Evolutionary conservation across 129 eudicot genomes (phyloP).

Genomic region (Artemisia argyi): DNA sequence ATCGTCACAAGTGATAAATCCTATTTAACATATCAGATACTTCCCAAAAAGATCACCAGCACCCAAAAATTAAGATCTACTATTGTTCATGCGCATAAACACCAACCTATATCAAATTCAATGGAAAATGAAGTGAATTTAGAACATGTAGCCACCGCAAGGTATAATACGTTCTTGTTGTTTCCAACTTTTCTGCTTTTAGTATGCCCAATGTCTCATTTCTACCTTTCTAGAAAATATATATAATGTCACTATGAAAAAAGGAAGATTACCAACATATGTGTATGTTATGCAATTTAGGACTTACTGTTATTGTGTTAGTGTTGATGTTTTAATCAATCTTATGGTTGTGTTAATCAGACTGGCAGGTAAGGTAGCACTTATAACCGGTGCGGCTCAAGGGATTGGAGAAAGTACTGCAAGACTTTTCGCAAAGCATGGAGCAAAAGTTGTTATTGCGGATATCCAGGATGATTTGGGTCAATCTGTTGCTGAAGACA

Average conservation of each 20-base stretch:
- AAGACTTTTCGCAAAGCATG: constrained; percentile 28
- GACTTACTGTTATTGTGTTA: not conserved
- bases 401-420: constrained; percentile 35
- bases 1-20: not conserved
- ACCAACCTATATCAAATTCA: constrained; percentile 9
- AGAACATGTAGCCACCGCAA: constrained; percentile 20
- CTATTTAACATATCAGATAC: not conserved
- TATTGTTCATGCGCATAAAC: not conserved
- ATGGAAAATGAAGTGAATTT: not conserved
- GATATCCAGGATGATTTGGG: constrained; percentile 45
- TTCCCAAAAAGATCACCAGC: constrained; percentile 7
- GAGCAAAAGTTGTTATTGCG: constrained; percentile 41
- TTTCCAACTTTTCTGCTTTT: not conserved
- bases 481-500: constrained; percentile 14
- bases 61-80: constrained; percentile 10
- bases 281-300: not conserved
- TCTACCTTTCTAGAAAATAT: too few relatives aligned
- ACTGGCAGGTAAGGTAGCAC: constrained; percentile 40
- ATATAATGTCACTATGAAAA: not conserved
- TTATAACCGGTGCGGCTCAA: constrained; percentile 44
- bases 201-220: too few relatives aligned
- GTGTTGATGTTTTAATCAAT: not conserved
- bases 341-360: constrained; percentile 14
- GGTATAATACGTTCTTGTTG: constrained; percentile 5
- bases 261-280: not conserved